Conservation (phyloP, 768 basidiomycete species). For the Leccinum variicolor region DNA sequence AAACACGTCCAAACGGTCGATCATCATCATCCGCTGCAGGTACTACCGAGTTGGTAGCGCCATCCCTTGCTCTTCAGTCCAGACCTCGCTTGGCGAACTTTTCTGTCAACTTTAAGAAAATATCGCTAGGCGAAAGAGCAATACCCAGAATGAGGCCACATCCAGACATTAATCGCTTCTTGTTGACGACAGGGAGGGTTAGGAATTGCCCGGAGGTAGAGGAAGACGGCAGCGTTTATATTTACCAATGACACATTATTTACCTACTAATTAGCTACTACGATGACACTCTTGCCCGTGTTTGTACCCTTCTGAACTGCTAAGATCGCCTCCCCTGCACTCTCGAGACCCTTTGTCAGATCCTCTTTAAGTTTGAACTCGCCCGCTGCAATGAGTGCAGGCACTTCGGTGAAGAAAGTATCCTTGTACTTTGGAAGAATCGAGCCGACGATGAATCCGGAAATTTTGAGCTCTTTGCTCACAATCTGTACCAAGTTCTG, state of each 20-base stretch:
- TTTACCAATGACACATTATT: neutral
- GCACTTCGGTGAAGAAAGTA: conserved; percentile 43
- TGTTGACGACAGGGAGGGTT: conserved; percentile 30
- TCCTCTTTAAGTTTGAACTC: conserved; percentile 50
- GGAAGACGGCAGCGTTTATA: conserved; percentile 23
- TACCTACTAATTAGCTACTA: conserved; percentile 9
- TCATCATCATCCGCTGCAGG: neutral
- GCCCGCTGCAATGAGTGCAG: conserved; percentile 40
- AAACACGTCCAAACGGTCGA: neutral
- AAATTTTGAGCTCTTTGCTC: conserved; percentile 37
- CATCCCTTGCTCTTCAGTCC: neutral
- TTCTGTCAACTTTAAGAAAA: conserved; percentile 13
- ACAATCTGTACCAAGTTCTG: conserved; percentile 42
- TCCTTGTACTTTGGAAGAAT: conserved; percentile 32
- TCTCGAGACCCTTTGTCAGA: conserved; percentile 41
- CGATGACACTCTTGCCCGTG: conserved; percentile 24
- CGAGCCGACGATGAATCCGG: conserved; percentile 40
- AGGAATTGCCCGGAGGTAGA: conserved; percentile 17
- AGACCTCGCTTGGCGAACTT: conserved; percentile 23
- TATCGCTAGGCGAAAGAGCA: conserved; percentile 4
- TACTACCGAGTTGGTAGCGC: neutral
- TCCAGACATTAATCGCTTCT: neutral
- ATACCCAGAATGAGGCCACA: conserved; percentile 10
- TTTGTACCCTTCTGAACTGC: conserved; percentile 36
- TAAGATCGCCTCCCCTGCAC: conserved; percentile 36